Evolutionary conservation across 164 flowering plant species (phyloP).

Genomic region (Nymphaea colorata): DNA sequence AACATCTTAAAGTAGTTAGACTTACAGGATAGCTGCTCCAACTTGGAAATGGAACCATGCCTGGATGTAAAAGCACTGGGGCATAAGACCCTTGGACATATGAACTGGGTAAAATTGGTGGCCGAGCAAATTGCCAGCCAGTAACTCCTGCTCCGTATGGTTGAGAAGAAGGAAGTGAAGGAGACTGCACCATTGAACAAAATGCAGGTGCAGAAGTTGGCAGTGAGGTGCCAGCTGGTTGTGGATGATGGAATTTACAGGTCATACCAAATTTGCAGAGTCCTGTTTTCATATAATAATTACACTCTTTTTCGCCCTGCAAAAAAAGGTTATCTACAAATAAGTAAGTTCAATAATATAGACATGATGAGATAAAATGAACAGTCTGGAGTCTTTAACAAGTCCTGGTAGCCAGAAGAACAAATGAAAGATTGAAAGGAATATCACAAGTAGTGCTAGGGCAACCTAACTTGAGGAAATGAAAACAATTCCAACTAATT

Average conservation of each 20-base stretch:
- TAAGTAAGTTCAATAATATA: not conserved
- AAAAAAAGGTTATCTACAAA: not conserved
- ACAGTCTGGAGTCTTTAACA: not conserved
- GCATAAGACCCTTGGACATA: constrained; percentile 75
- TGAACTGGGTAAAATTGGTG: constrained; percentile 51
- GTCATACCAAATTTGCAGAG: constrained; percentile 86
- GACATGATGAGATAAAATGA: not conserved
- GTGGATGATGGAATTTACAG: constrained; percentile 96
- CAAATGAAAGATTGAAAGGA: too few species aligned
- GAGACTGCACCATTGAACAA: constrained; percentile 51
- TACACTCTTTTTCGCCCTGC: constrained; percentile 94
- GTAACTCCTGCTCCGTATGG: constrained; percentile 44
- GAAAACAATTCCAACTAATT: too few species aligned
- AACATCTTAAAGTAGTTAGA: constrained; percentile 1
- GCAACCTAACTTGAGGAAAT: too few species aligned
- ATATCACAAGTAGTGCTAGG: not conserved
- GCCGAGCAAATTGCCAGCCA: constrained; percentile 63
- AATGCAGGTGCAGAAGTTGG: constrained; percentile 36
- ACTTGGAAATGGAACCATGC: constrained; percentile 61
- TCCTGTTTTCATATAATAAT: constrained; percentile 80
- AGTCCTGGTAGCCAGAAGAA: not conserved
- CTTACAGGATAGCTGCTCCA: constrained; percentile 72
- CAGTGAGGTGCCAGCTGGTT: constrained; percentile 33
- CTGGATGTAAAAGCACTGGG: constrained; percentile 48
- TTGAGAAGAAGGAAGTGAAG: constrained; percentile 47